Percentiles rank a stretch among this genome's conserved stretches.
Evolutionary conservation across 495 filamentous ascomycete species (phyloP).

Genomic region (Rhypophila decipiens): DNA sequence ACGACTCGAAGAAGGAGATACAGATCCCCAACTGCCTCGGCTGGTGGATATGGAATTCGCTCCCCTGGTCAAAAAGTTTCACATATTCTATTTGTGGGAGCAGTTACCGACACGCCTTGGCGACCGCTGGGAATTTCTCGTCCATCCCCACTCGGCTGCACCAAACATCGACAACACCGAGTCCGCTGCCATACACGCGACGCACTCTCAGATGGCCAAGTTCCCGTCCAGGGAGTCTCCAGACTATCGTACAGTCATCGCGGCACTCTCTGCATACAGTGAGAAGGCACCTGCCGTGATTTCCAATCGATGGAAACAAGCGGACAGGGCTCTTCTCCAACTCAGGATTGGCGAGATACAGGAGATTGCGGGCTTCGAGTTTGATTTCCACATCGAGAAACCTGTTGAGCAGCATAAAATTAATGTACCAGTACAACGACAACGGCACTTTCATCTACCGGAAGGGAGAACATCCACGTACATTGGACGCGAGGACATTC

Average conservation of each 20-base stretch:
- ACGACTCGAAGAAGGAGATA: background rate
- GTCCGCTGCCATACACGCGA: constrained; percentile 1
- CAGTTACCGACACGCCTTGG: background rate
- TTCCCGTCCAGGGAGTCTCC: constrained; percentile 1
- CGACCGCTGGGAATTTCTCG: background rate
- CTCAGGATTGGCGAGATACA: background rate
- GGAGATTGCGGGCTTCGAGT: constrained; percentile 4
- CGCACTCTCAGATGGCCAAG: constrained; percentile 1
- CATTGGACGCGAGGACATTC: constrained; percentile 1
- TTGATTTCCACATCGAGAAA: constrained; percentile 5
- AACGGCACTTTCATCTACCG: constrained; percentile 1
- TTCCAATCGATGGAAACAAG: constrained; percentile 1
- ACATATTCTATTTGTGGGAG: constrained; percentile 9
- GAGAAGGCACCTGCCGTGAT: constrained; percentile 3
- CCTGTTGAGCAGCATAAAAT: background rate
- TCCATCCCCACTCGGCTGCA: background rate
- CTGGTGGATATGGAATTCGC: background rate
- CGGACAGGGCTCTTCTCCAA: background rate
- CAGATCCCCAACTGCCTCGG: background rate
- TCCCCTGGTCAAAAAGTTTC: constrained; percentile 2
- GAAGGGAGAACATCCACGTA: background rate
- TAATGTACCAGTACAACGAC: too few relatives aligned
- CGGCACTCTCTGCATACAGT: constrained; percentile 2
- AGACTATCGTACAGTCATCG: constrained; percentile 1
- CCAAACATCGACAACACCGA: constrained; percentile 3